Evolutionary conservation across 768 basidiomycete species (phyloP).

Genomic region (Cystobasidium onofrii): DNA sequence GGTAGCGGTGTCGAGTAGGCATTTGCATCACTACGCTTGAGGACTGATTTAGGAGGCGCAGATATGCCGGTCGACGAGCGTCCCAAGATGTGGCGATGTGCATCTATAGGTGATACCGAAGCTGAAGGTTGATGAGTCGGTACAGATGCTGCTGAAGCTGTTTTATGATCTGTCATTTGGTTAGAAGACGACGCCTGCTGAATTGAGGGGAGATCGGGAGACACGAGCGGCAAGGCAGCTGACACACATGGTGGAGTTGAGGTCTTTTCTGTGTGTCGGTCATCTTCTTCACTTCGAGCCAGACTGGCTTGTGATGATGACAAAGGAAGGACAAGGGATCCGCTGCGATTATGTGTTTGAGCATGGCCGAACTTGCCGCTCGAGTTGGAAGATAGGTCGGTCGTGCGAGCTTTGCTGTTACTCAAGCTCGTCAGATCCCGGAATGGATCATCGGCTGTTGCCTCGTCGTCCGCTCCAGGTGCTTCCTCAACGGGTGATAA

Average conservation of each 20-base stretch:
- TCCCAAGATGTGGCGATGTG: neutral
- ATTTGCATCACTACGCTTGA: conserved; percentile 48
- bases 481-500: neutral
- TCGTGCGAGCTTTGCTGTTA: conserved; percentile 50
- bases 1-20: conserved; percentile 40
- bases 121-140: neutral
- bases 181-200: neutral
- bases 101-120: neutral
- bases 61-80: neutral
- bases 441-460: conserved; percentile 61
- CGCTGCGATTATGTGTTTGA: conserved; percentile 15
- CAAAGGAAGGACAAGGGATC: conserved; percentile 9
- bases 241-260: conserved; percentile 14
- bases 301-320: neutral
- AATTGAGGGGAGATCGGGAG: conserved; percentile 14
- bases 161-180: neutral
- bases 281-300: neutral
- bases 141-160: neutral
- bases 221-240: conserved; percentile 2
- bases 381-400: conserved; percentile 11
- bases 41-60: conserved; percentile 31
- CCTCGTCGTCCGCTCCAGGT: conserved; percentile 26
- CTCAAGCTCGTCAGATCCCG: conserved; percentile 77
- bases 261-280: neutral
- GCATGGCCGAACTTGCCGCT: neutral